Evolutionary conservation across 371 early-diverging fungal species (phyloP).

Genomic region (Smittium mucronatum): DNA sequence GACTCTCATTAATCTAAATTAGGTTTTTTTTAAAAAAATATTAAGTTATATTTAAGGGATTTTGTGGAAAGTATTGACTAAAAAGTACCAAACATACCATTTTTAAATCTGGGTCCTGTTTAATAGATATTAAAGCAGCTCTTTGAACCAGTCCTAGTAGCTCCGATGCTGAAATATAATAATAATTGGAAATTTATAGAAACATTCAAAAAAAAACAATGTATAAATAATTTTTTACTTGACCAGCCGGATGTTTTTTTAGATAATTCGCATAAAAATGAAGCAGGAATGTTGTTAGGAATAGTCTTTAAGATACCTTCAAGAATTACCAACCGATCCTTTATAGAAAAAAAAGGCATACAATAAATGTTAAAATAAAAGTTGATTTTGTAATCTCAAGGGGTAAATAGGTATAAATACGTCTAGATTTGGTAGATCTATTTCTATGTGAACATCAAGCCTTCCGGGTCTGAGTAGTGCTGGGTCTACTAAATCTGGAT

Average conservation of each 20-base stretch:
- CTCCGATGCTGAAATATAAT: constrained; percentile 29
- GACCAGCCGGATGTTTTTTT: constrained; percentile 21
- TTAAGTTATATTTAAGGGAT: background rate
- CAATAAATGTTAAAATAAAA: background rate
- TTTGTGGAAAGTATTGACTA: background rate
- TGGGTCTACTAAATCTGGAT: constrained; percentile 94
- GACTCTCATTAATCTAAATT: background rate
- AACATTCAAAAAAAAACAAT: constrained; percentile 1
- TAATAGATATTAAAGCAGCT: constrained; percentile 30
- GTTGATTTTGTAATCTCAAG: no score
- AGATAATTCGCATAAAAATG: constrained; percentile 15
- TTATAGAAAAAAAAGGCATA: constrained; percentile 8
- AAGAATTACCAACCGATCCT: constrained; percentile 43
- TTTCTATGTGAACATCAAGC: constrained; percentile 94
- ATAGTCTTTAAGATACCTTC: constrained; percentile 43
- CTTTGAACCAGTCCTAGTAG: constrained; percentile 29
- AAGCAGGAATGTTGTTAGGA: constrained; percentile 27
- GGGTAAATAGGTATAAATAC: no score
- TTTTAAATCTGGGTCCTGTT: constrained; percentile 18
- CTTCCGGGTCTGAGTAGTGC: constrained; percentile 96
- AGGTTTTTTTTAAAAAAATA: no score
- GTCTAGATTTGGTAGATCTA: constrained; percentile 70
- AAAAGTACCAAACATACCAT: constrained; percentile 18
- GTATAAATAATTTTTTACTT: constrained; percentile 15
- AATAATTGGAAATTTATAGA: background rate